Evolutionary conservation across 352 stramenopile species (phyloP).

Genomic region (Phytophthora quininea): DNA sequence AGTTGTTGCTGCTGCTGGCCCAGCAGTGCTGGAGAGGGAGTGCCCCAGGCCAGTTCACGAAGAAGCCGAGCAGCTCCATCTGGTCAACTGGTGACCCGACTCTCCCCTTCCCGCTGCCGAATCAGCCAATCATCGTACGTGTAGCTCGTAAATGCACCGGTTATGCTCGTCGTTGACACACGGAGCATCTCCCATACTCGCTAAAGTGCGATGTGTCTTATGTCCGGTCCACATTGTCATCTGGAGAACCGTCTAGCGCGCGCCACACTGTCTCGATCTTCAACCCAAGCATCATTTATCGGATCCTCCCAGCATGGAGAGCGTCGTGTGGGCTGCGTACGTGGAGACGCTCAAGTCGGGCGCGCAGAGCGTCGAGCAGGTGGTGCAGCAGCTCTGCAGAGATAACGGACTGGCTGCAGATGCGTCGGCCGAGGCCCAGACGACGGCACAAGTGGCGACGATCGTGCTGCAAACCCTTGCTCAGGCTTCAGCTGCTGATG

Average conservation of each 20-base stretch:
- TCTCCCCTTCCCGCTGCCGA: not conserved
- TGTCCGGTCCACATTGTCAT: not conserved
- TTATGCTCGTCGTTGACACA: not conserved
- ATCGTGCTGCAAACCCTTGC: constrained; percentile 38
- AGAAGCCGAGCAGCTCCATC: not conserved
- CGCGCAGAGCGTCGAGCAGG: constrained; percentile 20
- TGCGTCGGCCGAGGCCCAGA: constrained; percentile 12
- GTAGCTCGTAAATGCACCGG: not conserved
- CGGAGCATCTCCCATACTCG: not conserved
- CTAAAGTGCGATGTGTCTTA: not conserved
- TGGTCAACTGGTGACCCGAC: not conserved
- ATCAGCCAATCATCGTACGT: not conserved
- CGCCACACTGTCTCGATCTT: constrained; percentile 4
- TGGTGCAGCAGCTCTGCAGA: constrained; percentile 38
- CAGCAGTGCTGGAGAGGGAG: not conserved
- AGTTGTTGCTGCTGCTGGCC: not conserved
- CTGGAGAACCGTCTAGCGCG: not conserved
- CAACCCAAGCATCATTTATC: constrained; percentile 1
- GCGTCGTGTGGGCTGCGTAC: constrained; percentile 33
- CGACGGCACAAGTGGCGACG: constrained; percentile 26
- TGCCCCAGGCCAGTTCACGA: not conserved
- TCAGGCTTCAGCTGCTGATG: constrained; percentile 1
- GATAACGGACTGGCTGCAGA: constrained; percentile 31
- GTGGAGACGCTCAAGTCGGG: constrained; percentile 24
- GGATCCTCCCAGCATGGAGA: constrained; percentile 19